A percentile compares a stretch with the other conserved stretches of the same genome.
These are phyloP conservation scores for Gypsophila paniculata DNA, from an alignment of 179 eudicot species.

Conservation along the genomic window DNA sequence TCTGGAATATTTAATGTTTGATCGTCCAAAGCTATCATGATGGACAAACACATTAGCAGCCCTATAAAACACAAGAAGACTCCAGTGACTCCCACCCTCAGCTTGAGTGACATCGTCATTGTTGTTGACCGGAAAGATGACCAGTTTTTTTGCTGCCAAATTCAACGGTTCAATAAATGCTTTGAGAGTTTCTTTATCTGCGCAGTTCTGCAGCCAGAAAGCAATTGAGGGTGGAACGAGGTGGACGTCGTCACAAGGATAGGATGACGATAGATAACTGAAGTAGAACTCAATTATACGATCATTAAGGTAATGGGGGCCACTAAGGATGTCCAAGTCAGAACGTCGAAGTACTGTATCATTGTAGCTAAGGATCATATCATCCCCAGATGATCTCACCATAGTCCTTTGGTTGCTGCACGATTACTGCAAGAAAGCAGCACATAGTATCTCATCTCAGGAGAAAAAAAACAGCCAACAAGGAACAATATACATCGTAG, in stretches of 20 bases:
- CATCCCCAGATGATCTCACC: conserved; percentile 44
- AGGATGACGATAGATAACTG: conserved; percentile 49
- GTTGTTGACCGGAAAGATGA: conserved; percentile 70
- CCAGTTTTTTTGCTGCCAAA: conserved; percentile 43
- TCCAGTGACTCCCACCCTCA: conserved; percentile 91
- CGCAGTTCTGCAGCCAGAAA: conserved; percentile 79
- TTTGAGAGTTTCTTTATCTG: conserved; percentile 46
- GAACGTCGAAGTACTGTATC: conserved; percentile 78
- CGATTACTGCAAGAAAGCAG: conserved; percentile 4
- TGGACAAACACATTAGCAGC: conserved; percentile 55
- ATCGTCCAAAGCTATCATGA: conserved; percentile 59
- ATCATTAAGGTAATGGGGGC: conserved; percentile 69
- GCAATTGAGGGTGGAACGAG: conserved; percentile 76
- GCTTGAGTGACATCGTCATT: conserved; percentile 50
- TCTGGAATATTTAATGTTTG: conserved; percentile 40
- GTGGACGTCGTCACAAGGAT: conserved; percentile 54
- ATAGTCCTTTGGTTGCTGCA: conserved; percentile 23
- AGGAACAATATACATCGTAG: neutral
- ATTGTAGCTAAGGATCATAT: conserved; percentile 68
- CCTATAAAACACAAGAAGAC: conserved; percentile 64
- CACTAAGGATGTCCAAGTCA: conserved; percentile 71
- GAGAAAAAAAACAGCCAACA: neutral
- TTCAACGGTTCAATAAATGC: conserved; percentile 60
- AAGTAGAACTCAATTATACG: conserved; percentile 83
- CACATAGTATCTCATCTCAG: neutral